Evolutionary conservation across 495 filamentous ascomycete genomes (phyloP).

Genomic region (Xylaria nigripes): DNA sequence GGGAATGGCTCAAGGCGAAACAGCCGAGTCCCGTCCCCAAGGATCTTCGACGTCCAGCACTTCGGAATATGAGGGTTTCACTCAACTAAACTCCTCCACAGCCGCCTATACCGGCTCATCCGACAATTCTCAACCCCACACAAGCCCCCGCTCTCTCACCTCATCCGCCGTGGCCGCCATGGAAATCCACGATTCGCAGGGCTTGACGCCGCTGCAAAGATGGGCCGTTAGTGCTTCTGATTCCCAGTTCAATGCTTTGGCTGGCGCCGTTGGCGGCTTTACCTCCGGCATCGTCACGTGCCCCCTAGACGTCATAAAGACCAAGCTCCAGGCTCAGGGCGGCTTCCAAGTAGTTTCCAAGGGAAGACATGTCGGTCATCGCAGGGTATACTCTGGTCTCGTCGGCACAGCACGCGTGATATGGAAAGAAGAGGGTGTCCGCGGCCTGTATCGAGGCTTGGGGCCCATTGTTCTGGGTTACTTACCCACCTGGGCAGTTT

Average conservation of each 20-base stretch:
- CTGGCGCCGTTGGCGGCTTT: conserved; percentile 81
- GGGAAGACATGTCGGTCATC: conserved; percentile 37
- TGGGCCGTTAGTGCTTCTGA: conserved; percentile 42
- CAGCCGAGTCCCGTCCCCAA: conserved; percentile 27
- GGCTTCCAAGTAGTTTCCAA: conserved; percentile 49
- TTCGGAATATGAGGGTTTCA: conserved; percentile 37
- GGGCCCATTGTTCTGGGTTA: conserved; percentile 94
- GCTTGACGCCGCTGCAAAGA: conserved; percentile 50
- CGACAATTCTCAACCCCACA: conserved; percentile 13
- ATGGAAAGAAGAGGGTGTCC: conserved; percentile 76
- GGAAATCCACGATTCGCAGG: conserved; percentile 27
- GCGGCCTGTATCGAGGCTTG: conserved; percentile 87
- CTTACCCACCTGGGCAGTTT: conserved; percentile 95
- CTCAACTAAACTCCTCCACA: conserved; percentile 21
- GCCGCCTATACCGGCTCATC: conserved; percentile 18
- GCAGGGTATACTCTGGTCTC: conserved; percentile 71
- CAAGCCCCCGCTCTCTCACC: conserved; percentile 10
- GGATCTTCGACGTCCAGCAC: conserved; percentile 24
- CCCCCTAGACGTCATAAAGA: conserved; percentile 98
- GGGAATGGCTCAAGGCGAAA: conserved; percentile 42
- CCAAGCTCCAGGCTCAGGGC: conserved; percentile 92
- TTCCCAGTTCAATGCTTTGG: conserved; percentile 53
- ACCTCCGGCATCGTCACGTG: conserved; percentile 92
- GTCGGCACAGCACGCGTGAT: conserved; percentile 78
- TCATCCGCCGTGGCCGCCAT: conserved; percentile 19